These are phyloP conservation scores for Neofusicoccum sp. DNA, from an alignment of 2,329 filamentous ascomycete genomes.

Conservation along the genomic window DNA sequence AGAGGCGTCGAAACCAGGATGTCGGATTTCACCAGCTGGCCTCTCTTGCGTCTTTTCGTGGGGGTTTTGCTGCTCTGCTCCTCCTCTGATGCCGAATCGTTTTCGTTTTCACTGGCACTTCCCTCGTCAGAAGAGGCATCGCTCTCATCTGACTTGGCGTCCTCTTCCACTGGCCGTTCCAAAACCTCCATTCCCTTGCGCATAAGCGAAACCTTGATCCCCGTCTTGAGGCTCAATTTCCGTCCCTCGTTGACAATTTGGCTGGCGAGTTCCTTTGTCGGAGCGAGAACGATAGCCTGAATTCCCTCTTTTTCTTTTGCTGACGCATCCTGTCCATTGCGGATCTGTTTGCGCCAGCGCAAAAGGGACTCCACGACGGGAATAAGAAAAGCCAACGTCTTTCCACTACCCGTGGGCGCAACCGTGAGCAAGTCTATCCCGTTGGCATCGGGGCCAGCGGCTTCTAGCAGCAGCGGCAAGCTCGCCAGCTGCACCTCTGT, in stretches of 20 bases:
- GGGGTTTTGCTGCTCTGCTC: constrained; percentile 40
- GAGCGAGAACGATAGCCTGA: constrained; percentile 47
- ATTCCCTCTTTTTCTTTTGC: not conserved
- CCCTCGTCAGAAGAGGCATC: constrained; percentile 37
- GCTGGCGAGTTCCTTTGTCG: constrained; percentile 50
- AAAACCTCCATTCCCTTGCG: constrained; percentile 74
- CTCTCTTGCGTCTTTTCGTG: constrained; percentile 33
- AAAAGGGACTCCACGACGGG: constrained; percentile 74
- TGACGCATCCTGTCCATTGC: not conserved
- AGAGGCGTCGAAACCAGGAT: constrained; percentile 80
- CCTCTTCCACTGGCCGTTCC: constrained; percentile 36
- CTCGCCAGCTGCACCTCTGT: constrained; percentile 92
- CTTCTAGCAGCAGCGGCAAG: constrained; percentile 65
- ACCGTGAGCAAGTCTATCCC: constrained; percentile 77
- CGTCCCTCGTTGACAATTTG: constrained; percentile 67
- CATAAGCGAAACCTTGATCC: constrained; percentile 77
- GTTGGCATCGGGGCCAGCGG: constrained; percentile 4
- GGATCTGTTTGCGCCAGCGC: constrained; percentile 27
- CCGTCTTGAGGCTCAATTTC: constrained; percentile 75
- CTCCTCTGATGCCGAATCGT: constrained; percentile 29
- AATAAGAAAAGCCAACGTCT: constrained; percentile 90
- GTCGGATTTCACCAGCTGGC: constrained; percentile 66
- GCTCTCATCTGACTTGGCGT: constrained; percentile 28
- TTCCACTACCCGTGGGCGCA: constrained; percentile 93
- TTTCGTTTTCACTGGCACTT: constrained; percentile 39